These are phyloP conservation scores for Singerocomus inundabilis DNA, from an alignment of 1,284 basidiomycete genomes.

Conservation along the genomic window DNA sequence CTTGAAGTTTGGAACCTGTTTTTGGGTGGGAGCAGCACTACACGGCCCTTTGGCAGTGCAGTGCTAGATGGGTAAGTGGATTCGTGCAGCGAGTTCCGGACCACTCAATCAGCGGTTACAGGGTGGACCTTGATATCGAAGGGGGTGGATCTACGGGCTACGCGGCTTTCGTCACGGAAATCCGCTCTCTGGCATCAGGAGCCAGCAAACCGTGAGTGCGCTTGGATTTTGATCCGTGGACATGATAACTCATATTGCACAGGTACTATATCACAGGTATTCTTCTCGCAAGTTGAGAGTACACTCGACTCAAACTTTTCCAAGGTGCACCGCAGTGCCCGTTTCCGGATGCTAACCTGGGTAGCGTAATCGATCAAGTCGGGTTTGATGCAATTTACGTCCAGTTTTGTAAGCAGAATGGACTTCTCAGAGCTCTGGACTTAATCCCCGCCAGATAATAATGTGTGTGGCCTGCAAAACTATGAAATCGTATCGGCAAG, in stretches of 20 bases:
- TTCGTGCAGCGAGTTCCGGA: background rate
- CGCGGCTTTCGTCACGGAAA: slow-evolving; percentile 52
- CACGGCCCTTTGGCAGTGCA: slow-evolving; percentile 60
- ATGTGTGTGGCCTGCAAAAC: slow-evolving; percentile 53
- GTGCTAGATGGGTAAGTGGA: slow-evolving; percentile 59
- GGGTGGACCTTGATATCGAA: slow-evolving; percentile 68
- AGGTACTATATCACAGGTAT: slow-evolving; percentile 59
- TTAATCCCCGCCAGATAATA: slow-evolving; percentile 44
- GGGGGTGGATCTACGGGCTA: slow-evolving; percentile 53
- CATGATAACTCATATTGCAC: background rate
- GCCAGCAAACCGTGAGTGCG: slow-evolving; percentile 50
- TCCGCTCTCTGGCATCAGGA: slow-evolving; percentile 46
- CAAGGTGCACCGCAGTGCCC: slow-evolving; percentile 58
- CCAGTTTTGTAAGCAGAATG: slow-evolving; percentile 46
- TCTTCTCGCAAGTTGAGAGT: background rate
- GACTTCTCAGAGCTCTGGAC: background rate
- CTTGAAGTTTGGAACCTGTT: slow-evolving; percentile 59
- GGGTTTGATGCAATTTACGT: slow-evolving; percentile 65
- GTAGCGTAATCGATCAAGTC: slow-evolving; percentile 51
- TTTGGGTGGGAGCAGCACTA: slow-evolving; percentile 46
- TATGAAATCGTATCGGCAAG: slow-evolving; percentile 43
- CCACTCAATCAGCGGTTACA: slow-evolving; percentile 22
- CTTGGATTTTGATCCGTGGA: background rate
- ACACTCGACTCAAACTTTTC: background rate
- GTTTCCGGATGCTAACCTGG: slow-evolving; percentile 59